Evolutionary conservation across 176 grass and related monocot genomes (phyloP).

Genomic region (Dendrocalamus sinicus): DNA sequence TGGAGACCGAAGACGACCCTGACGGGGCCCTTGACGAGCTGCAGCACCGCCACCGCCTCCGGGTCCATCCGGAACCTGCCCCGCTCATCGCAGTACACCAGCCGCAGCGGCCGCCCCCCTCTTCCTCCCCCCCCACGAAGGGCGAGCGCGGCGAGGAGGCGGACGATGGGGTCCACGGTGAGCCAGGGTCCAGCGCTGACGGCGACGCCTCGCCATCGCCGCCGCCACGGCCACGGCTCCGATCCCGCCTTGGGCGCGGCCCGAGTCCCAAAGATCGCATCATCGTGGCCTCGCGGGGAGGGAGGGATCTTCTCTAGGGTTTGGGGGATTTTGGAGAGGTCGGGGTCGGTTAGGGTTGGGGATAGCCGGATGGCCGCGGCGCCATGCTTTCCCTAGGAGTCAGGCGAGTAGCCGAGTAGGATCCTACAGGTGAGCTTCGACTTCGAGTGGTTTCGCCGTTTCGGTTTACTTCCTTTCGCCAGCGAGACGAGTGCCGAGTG

Average conservation of each 20-base stretch:
- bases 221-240: conserved; percentile 28
- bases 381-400: too few relatives aligned
- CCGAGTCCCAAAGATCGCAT: conserved; percentile 78
- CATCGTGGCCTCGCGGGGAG: conserved; percentile 7
- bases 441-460: too few relatives aligned
- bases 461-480: too few relatives aligned
- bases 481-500: too few relatives aligned
- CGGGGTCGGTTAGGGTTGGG: too few relatives aligned
- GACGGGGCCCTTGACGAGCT: conserved; percentile 74
- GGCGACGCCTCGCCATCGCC: not conserved
- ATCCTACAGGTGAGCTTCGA: too few relatives aligned
- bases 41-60: conserved; percentile 58
- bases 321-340: too few relatives aligned
- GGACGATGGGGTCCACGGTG: conserved; percentile 4
- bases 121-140: not conserved
- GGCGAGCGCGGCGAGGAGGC: conserved; percentile 19
- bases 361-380: too few relatives aligned
- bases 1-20: conserved; percentile 54
- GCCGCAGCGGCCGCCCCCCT: conserved; percentile 54
- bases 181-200: conserved; percentile 1
- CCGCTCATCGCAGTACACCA: conserved; percentile 75
- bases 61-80: conserved; percentile 72
- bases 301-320: not conserved
- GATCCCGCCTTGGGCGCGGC: conserved; percentile 49
- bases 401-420: too few relatives aligned